These are phyloP conservation scores for Entomortierella beljakovae DNA, from an alignment of 192 early-diverging fungal species.

Conservation along the genomic window DNA sequence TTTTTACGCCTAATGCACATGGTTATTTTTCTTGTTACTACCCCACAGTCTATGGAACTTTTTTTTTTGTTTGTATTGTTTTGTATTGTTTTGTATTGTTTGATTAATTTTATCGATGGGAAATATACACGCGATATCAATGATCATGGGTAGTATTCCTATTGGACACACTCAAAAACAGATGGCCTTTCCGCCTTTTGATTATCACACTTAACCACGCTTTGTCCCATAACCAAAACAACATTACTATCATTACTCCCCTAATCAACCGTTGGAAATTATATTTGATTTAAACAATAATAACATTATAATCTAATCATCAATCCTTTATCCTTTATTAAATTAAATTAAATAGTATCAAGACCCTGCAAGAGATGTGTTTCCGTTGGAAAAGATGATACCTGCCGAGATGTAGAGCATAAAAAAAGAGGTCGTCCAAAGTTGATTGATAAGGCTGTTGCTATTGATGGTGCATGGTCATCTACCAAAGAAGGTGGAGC, in stretches of 20 bases:
- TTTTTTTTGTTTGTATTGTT: conserved; percentile 16
- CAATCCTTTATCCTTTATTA: too few species aligned
- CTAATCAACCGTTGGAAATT: too few species aligned
- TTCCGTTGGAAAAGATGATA: conserved; percentile 76
- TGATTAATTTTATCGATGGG: background rate
- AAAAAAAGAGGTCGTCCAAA: conserved; percentile 90
- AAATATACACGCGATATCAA: conserved; percentile 34
- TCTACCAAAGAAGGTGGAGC: conserved; percentile 32
- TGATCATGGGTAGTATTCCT: conserved; percentile 32
- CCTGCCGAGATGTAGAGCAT: conserved; percentile 89
- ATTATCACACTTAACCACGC: background rate
- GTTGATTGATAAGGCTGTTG: conserved; percentile 67
- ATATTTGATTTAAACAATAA: background rate
- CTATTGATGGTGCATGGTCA: conserved; percentile 39
- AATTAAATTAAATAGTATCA: conserved; percentile 64
- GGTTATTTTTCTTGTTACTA: too few species aligned
- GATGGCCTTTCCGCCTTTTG: background rate
- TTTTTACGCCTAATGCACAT: too few species aligned
- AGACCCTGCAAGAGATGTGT: conserved; percentile 87
- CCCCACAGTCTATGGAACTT: conserved; percentile 2
- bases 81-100: background rate
- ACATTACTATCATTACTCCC: too few species aligned
- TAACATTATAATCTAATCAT: background rate
- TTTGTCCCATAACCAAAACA: conserved; percentile 2
- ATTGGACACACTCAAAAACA: conserved; percentile 22